These are phyloP conservation scores for Colletotrichum chrysophilum DNA, from an alignment of 2,329 filamentous ascomycete genomes.

Conservation along the genomic window DNA sequence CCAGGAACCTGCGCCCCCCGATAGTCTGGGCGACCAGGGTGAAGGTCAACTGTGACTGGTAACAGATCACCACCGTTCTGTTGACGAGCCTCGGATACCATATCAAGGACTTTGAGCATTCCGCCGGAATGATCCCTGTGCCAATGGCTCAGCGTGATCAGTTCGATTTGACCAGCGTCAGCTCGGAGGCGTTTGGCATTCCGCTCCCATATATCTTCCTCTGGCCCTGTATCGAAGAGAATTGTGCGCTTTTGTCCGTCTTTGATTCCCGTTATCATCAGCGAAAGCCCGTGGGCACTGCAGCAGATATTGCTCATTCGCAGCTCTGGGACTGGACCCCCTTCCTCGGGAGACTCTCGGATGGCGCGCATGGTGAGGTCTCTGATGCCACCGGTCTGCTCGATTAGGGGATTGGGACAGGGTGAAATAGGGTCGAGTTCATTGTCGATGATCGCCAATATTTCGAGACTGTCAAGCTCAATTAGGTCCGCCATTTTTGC, in stretches of 20 bases:
- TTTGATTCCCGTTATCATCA: constrained; percentile 54
- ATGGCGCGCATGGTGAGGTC: constrained; percentile 41
- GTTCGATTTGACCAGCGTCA: constrained; percentile 31
- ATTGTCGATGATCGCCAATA: constrained; percentile 57
- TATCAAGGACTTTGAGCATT: constrained; percentile 50
- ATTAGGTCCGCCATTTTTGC: not conserved
- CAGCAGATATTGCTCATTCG: constrained; percentile 57
- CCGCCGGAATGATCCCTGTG: constrained; percentile 61
- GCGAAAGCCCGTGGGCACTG: constrained; percentile 57
- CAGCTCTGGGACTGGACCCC: constrained; percentile 47
- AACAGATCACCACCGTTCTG: not conserved
- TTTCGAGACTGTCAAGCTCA: constrained; percentile 43
- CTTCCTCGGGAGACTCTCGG: constrained; percentile 37
- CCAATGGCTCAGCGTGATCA: constrained; percentile 58
- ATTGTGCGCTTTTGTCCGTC: constrained; percentile 48
- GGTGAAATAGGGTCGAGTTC: constrained; percentile 59
- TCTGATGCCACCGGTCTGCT: constrained; percentile 45
- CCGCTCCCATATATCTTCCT: constrained; percentile 54
- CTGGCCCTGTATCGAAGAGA: constrained; percentile 59
- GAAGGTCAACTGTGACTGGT: constrained; percentile 50
- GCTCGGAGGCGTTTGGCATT: constrained; percentile 47
- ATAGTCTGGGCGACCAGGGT: constrained; percentile 55
- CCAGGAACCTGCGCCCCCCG: constrained; percentile 43
- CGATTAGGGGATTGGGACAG: constrained; percentile 45
- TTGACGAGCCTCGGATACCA: constrained; percentile 44